Conservation (phyloP, 2,329 filamentous ascomycete species). For the Exophiala aquamarina region DNA sequence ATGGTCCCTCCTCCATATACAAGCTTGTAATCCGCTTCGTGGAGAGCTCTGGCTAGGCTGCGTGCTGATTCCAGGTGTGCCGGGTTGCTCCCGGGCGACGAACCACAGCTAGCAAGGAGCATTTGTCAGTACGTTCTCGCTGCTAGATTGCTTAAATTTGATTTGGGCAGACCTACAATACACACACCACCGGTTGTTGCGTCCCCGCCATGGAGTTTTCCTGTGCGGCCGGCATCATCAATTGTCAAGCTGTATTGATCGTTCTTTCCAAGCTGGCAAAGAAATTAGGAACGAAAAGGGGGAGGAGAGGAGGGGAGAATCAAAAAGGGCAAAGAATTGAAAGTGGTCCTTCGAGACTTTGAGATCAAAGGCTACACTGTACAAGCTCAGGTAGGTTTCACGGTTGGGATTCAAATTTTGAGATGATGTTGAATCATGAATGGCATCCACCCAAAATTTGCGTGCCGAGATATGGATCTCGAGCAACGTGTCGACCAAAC, state of each 20-base stretch:
- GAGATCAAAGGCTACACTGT: no score
- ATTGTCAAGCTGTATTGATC: no score
- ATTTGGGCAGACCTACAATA: conserved; percentile 62
- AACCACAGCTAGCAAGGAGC: conserved; percentile 66
- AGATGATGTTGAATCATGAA: no score
- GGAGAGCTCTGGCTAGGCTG: conserved; percentile 70
- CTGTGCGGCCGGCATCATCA: conserved; percentile 48
- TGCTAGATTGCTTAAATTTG: background rate
- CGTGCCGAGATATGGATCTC: no score
- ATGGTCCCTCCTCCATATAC: conserved; percentile 95
- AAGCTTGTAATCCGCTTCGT: conserved; percentile 73
- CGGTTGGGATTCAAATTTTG: no score
- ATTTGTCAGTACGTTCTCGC: background rate
- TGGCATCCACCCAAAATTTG: no score
- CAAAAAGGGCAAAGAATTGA: no score
- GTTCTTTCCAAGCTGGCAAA: no score
- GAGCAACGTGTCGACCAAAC: conserved; percentile 6
- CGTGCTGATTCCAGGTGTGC: conserved; percentile 77
- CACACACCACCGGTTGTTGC: conserved; percentile 71
- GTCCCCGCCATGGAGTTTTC: conserved; percentile 63
- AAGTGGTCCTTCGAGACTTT: no score
- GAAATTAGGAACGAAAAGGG: no score
- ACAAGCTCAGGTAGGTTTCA: no score
- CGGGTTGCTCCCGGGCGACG: conserved; percentile 70
- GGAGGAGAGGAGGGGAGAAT: no score